Conservation (phyloP, 169 alveolate genomes). For the Toxoplasma gondii region DNA sequence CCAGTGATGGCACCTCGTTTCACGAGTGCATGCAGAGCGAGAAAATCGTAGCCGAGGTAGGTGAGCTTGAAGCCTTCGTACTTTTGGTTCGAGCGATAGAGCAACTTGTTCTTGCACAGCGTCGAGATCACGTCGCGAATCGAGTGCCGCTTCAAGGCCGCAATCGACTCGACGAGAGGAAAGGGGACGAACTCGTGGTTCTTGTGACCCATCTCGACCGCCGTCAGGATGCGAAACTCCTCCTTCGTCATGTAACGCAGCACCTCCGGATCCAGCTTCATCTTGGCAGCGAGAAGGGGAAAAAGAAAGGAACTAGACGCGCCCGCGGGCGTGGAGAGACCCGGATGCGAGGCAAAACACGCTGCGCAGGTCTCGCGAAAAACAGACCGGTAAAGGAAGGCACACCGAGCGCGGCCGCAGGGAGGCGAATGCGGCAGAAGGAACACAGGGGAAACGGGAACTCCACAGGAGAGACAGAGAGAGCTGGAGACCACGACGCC, state of each 20-base stretch:
- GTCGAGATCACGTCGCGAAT: constrained; percentile 86
- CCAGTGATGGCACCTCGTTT: constrained; percentile 93
- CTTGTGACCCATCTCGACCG: constrained; percentile 98
- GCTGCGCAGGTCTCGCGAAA: too few species aligned
- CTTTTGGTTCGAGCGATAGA: constrained; percentile 91
- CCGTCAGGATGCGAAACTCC: constrained; percentile 78
- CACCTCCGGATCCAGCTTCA: constrained; percentile 72
- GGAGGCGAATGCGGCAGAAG: too few species aligned
- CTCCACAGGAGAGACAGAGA: too few species aligned
- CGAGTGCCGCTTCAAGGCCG: constrained; percentile 94
- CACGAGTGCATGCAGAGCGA: constrained; percentile 95
- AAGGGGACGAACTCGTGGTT: constrained; percentile 98
- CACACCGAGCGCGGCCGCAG: background rate
- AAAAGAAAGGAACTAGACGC: background rate
- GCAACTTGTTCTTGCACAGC: constrained; percentile 92
- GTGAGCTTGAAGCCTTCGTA: constrained; percentile 98
- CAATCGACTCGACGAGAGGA: constrained; percentile 94
- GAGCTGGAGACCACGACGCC: too few species aligned
- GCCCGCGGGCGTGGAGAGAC: too few species aligned
- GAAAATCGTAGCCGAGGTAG: constrained; percentile 97
- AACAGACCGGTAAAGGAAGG: background rate
- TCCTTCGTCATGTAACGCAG: constrained; percentile 76
- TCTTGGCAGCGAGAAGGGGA: background rate
- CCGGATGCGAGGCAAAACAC: too few species aligned
- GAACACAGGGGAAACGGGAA: too few species aligned